A percentile compares a stretch with the other conserved stretches of the same genome.
Conservation (phyloP, 139 green algal genomes). For the Chlorella sp. region DNA sequence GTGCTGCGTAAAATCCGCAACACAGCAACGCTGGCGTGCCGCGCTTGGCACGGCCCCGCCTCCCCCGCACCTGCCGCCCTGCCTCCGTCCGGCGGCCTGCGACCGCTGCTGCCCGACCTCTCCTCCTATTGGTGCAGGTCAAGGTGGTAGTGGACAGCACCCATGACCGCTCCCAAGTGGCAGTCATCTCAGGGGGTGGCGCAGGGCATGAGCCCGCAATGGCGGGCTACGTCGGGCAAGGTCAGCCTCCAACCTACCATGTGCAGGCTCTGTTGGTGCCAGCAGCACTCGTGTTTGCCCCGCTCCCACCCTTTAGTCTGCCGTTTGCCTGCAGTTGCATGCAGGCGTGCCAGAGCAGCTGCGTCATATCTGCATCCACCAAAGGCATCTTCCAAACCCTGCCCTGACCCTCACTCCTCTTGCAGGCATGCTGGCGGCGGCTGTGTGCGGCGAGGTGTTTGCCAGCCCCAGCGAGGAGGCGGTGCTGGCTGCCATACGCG, state of each 20-base stretch:
- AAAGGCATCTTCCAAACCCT: too few species aligned
- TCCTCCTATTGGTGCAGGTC: constrained; percentile 41
- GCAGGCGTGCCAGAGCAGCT: neutral
- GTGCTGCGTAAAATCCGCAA: neutral
- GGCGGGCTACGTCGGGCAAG: constrained; percentile 79
- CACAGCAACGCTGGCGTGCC: neutral
- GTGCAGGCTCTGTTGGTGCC: neutral
- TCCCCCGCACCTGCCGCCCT: neutral
- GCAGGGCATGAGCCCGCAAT: constrained; percentile 90
- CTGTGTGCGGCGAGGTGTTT: constrained; percentile 93
- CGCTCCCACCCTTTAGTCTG: neutral
- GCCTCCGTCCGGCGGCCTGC: neutral
- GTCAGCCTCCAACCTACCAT: neutral
- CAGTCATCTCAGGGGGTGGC: constrained; percentile 80
- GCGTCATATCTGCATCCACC: neutral
- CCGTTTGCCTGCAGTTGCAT: neutral
- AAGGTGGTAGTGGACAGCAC: constrained; percentile 58
- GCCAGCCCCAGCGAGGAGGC: constrained; percentile 77
- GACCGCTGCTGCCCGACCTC: too few species aligned
- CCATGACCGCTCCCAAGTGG: constrained; percentile 51
- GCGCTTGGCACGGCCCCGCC: neutral
- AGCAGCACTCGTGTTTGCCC: neutral
- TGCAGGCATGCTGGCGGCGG: constrained; percentile 87
- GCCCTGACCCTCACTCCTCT: neutral
- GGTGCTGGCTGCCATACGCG: constrained; percentile 83